These are phyloP conservation scores for Yarrowia divulgata DNA, from an alignment of 805 yeast species.

Conservation along the genomic window DNA sequence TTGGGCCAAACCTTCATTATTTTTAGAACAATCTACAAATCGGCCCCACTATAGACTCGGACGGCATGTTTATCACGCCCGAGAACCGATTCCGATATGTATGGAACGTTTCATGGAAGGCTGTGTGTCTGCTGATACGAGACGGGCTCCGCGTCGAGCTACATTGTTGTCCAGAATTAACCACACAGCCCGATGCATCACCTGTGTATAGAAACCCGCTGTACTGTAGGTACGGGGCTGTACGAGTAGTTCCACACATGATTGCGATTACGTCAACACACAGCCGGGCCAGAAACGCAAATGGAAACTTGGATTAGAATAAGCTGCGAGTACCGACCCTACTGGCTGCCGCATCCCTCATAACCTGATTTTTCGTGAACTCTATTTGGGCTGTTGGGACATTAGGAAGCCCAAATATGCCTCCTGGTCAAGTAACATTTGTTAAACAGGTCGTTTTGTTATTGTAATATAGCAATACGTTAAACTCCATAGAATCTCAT, in stretches of 20 bases:
- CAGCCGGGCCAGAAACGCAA: neutral
- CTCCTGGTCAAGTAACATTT: no score
- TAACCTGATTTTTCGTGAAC: no score
- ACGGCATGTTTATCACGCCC: constrained; percentile 17
- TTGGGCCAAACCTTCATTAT: constrained; percentile 15
- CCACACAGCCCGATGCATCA: constrained; percentile 8
- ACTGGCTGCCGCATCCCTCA: no score
- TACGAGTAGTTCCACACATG: no score
- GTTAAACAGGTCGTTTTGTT: no score
- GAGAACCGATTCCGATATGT: constrained; percentile 4
- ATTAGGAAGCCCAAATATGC: no score
- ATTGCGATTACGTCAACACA: constrained; percentile 6
- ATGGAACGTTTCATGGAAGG: constrained; percentile 24
- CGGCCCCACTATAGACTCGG: constrained; percentile 3
- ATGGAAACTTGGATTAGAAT: neutral
- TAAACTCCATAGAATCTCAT: no score
- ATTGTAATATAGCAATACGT: no score
- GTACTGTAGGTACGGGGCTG: no score
- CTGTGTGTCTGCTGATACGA: constrained; percentile 20
- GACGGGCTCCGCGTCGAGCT: neutral
- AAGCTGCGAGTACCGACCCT: no score
- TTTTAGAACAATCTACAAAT: constrained; percentile 25
- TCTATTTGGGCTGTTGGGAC: no score
- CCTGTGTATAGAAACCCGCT: no score
- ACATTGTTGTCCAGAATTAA: neutral